Evolutionary conservation across 2,329 filamentous ascomycete species (phyloP).

Genomic region (Exophiala mesophila): DNA sequence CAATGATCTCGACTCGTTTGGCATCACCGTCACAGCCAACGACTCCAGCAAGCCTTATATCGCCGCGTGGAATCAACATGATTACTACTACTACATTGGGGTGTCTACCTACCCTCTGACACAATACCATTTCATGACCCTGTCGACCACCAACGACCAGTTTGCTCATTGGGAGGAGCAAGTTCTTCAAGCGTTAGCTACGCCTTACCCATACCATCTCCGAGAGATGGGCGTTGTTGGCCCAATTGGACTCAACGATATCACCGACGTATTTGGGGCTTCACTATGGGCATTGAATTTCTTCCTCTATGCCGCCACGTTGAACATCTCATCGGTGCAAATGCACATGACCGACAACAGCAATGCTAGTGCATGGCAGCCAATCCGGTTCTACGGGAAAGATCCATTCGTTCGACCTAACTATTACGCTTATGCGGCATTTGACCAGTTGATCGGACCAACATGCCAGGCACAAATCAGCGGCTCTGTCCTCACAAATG

Average conservation of each 20-base stretch:
- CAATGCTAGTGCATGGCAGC: conserved; percentile 48
- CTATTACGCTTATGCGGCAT: conserved; percentile 50
- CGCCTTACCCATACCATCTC: conserved; percentile 44
- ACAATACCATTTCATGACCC: conserved; percentile 42
- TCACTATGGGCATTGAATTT: conserved; percentile 51
- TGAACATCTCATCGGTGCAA: conserved; percentile 45
- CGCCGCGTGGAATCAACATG: conserved; percentile 49
- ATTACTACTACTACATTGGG: conserved; percentile 51
- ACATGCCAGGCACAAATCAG: conserved; percentile 44
- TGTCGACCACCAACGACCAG: conserved; percentile 44
- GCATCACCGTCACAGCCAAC: conserved; percentile 36
- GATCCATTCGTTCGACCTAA: conserved; percentile 44
- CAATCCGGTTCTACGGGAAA: conserved; percentile 37
- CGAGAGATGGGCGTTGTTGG: conserved; percentile 50
- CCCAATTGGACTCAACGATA: conserved; percentile 43
- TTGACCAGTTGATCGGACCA: conserved; percentile 47
- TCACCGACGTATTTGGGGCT: conserved; percentile 48
- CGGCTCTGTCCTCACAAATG: conserved; percentile 29
- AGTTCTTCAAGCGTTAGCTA: conserved; percentile 38
- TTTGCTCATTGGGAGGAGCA: conserved; percentile 45
- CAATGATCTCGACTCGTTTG: conserved; percentile 36
- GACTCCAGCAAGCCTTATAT: conserved; percentile 33
- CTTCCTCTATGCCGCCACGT: conserved; percentile 45
- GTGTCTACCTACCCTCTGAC: conserved; percentile 43
- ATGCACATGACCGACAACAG: conserved; percentile 54